Percentiles rank a stretch among this genome's conserved stretches.
These are phyloP conservation scores for Zhuliangozyma blackwelliae DNA, from an alignment of 1,139 yeast species.

Conservation along the genomic window DNA sequence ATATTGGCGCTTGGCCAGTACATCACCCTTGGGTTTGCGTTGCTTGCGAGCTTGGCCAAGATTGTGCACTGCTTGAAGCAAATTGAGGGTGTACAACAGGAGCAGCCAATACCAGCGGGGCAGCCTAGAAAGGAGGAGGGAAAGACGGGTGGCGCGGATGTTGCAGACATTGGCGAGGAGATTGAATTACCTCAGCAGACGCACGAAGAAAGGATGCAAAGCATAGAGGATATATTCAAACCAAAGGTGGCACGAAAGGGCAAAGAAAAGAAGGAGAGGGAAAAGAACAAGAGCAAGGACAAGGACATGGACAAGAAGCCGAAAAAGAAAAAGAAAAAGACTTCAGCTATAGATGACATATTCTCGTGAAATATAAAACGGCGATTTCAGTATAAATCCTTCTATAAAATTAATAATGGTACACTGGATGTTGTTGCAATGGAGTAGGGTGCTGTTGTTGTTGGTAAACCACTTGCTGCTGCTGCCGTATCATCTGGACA, in stretches of 20 bases:
- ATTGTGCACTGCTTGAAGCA: constrained; percentile 32
- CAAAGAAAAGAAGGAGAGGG: background rate
- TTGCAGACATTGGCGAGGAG: constrained; percentile 22
- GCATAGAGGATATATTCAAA: constrained; percentile 16
- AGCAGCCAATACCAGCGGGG: constrained; percentile 6
- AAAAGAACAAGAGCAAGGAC: constrained; percentile 3
- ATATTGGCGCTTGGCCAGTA: constrained; percentile 77
- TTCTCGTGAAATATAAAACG: constrained; percentile 33
- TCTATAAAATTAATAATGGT: no score
- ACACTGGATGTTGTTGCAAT: no score
- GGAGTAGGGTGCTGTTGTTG: constrained; percentile 2
- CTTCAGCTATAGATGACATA: constrained; percentile 54
- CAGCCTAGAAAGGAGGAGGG: constrained; percentile 13
- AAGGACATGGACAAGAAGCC: constrained; percentile 17
- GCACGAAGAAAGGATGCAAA: background rate
- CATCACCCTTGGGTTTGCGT: constrained; percentile 65
- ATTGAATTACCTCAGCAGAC: constrained; percentile 10
- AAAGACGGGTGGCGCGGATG: constrained; percentile 3
- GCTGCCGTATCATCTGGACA: constrained; percentile 13
- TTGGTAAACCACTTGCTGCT: constrained; percentile 5
- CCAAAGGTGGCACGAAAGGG: background rate
- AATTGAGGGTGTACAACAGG: constrained; percentile 11
- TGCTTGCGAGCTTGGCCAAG: constrained; percentile 55
- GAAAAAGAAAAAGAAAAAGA: constrained; percentile 40
- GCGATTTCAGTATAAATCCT: no score